A percentile compares a stretch with the other conserved stretches of the same genome.
These are phyloP conservation scores for Brassica carinata DNA, from an alignment of 345 rosid genomes.

Conservation along the genomic window DNA sequence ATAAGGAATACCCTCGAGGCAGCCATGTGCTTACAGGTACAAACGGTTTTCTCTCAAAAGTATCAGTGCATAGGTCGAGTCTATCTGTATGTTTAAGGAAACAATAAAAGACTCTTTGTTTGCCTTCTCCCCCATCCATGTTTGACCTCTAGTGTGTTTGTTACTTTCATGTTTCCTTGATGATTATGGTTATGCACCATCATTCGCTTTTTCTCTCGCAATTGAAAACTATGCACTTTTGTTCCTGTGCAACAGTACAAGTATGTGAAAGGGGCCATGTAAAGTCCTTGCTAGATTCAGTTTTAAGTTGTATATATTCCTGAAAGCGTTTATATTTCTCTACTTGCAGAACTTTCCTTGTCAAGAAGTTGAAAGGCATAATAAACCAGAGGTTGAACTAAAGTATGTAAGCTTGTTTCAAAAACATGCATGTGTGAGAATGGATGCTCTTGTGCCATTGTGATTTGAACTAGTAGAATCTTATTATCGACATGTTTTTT, in stretches of 20 bases:
- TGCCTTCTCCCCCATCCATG: conserved; percentile 3
- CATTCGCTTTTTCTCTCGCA: conserved; percentile 4
- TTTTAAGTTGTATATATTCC: conserved; percentile 8
- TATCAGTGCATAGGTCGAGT: neutral
- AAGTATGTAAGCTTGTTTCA: conserved; percentile 62
- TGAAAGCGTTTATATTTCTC: conserved; percentile 23
- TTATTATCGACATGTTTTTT: conserved; percentile 31
- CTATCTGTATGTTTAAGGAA: conserved; percentile 11
- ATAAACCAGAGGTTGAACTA: conserved; percentile 98
- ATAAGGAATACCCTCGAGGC: conserved; percentile 92
- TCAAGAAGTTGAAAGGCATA: conserved; percentile 99
- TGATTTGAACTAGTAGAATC: conserved; percentile 23
- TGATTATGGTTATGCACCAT: neutral
- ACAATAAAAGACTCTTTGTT: neutral
- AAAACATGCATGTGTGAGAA: conserved; percentile 36
- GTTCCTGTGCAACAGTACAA: neutral
- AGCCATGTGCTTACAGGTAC: conserved; percentile 92
- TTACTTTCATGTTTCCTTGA: conserved; percentile 15
- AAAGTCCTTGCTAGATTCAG: conserved; percentile 13
- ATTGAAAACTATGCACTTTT: neutral
- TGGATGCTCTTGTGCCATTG: conserved; percentile 19
- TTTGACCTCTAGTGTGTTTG: conserved; percentile 15
- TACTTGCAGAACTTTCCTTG: conserved; percentile 91
- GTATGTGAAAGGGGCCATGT: neutral
- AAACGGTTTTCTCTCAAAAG: neutral